phyloP scores from a whole-genome alignment of 208 protist genomes.

The Phytomonas francai region DNA sequence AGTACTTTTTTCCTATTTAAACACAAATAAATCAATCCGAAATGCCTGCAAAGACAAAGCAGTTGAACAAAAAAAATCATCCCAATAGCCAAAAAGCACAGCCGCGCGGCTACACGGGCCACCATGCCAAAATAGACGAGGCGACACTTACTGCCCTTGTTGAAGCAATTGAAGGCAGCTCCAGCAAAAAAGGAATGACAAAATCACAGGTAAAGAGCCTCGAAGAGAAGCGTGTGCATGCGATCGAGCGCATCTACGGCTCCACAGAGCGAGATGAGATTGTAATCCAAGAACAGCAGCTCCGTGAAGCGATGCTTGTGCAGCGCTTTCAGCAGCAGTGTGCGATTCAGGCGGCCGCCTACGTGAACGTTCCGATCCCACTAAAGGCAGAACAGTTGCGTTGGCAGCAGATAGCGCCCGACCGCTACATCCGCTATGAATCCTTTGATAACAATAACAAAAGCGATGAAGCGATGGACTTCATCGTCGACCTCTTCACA shows the following conservation, averaged over 20 bases:
- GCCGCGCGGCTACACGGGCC: constrained; percentile 26
- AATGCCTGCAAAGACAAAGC: too few species aligned
- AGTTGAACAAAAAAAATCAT: too few species aligned
- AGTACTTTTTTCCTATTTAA: too few species aligned
- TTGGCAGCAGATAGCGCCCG: constrained; percentile 63
- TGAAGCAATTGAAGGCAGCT: constrained; percentile 51
- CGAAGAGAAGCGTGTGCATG: constrained; percentile 31
- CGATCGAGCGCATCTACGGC: constrained; percentile 22
- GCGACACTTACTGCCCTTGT: constrained; percentile 52
- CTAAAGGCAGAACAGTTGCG: constrained; percentile 34
- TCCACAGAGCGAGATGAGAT: constrained; percentile 6
- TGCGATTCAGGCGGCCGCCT: constrained; percentile 36
- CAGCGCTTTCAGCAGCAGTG: constrained; percentile 24
- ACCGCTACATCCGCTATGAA: constrained; percentile 76
- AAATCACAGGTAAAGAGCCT: constrained; percentile 44
- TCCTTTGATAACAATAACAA: too few species aligned
- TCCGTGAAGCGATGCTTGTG: constrained; percentile 24
- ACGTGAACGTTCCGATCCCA: constrained; percentile 49
- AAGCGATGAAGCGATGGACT: constrained; percentile 74
- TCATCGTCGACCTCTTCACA: constrained; percentile 92
- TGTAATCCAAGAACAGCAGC: constrained; percentile 22
- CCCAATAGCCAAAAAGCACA: too few species aligned
- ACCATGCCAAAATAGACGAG: constrained; percentile 24
- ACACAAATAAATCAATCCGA: too few species aligned
- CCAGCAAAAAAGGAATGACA: constrained; percentile 56